These are phyloP conservation scores for Colletotrichum salicis DNA, from an alignment of 2,329 filamentous ascomycete species.

Conservation along the genomic window DNA sequence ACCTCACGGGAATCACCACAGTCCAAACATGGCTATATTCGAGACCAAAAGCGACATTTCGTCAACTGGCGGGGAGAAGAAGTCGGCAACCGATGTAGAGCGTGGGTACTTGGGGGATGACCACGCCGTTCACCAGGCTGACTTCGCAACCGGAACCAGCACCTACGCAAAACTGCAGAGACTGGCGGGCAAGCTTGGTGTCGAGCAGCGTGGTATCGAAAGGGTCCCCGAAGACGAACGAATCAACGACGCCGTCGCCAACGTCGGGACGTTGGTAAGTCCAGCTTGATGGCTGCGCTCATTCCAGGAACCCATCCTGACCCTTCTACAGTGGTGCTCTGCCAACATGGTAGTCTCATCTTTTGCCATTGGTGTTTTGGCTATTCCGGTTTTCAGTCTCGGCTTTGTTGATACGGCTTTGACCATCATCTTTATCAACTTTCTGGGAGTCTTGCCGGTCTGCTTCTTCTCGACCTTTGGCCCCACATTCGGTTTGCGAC, in stretches of 20 bases:
- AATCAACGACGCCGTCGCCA: constrained; percentile 71
- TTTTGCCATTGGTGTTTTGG: constrained; percentile 79
- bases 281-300: neutral
- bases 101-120: constrained; percentile 20
- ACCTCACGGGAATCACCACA: neutral
- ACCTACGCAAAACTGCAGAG: constrained; percentile 60
- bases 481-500: constrained; percentile 77
- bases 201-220: constrained; percentile 82
- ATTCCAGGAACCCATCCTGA: neutral
- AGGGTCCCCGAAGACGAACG: constrained; percentile 77
- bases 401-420: constrained; percentile 80
- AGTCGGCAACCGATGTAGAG: constrained; percentile 13
- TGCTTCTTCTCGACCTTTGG: constrained; percentile 84
- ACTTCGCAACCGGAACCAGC: constrained; percentile 30
- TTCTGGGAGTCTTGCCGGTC: constrained; percentile 77
- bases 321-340: constrained; percentile 66
- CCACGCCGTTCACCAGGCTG: constrained; percentile 15
- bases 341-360: constrained; percentile 83
- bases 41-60: constrained; percentile 32
- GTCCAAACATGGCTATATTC: constrained; percentile 20
- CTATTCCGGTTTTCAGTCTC: constrained; percentile 73
- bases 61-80: constrained; percentile 29
- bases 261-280: constrained; percentile 77
- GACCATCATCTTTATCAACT: constrained; percentile 79
- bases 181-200: constrained; percentile 71